phyloP scores from a whole-genome alignment of 2,329 filamentous ascomycete species.

The Sclerotinia sclerotiorum region DNA sequence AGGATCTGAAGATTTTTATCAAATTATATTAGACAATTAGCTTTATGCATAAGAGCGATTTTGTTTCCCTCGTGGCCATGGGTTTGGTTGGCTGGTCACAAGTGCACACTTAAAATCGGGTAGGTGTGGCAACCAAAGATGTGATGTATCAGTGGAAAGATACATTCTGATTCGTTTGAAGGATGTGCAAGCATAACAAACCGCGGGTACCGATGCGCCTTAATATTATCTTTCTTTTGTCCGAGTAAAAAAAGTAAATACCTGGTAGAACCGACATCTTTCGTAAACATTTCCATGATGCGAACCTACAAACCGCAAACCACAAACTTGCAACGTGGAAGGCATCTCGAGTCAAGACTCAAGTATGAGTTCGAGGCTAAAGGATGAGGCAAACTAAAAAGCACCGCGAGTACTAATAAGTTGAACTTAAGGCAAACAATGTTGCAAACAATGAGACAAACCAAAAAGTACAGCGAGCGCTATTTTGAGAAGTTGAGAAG shows the following conservation, averaged over 20 bases:
- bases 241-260: not conserved
- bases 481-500: not conserved
- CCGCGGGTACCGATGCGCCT: slow-evolving; percentile 16
- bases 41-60: not conserved
- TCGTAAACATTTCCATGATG: not conserved
- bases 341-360: not conserved
- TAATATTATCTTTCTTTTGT: slow-evolving; percentile 8
- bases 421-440: not conserved
- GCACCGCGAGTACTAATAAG: not conserved
- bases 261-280: not conserved
- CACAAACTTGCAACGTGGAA: not conserved
- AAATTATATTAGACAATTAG: not conserved
- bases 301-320: not conserved
- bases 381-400: not conserved
- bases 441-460: not conserved
- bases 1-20: not conserved
- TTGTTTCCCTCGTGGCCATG: slow-evolving; percentile 3
- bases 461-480: not conserved
- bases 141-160: slow-evolving; percentile 1
- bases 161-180: slow-evolving; percentile 17
- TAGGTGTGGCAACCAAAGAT: slow-evolving; percentile 13
- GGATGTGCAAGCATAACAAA: slow-evolving; percentile 14
- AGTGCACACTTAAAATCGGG: not conserved
- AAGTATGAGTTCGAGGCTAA: not conserved
- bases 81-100: slow-evolving; percentile 18